Evolutionary conservation across 108 stramenopile species (phyloP).

Genomic region (Fistulifera pelliculosa): DNA sequence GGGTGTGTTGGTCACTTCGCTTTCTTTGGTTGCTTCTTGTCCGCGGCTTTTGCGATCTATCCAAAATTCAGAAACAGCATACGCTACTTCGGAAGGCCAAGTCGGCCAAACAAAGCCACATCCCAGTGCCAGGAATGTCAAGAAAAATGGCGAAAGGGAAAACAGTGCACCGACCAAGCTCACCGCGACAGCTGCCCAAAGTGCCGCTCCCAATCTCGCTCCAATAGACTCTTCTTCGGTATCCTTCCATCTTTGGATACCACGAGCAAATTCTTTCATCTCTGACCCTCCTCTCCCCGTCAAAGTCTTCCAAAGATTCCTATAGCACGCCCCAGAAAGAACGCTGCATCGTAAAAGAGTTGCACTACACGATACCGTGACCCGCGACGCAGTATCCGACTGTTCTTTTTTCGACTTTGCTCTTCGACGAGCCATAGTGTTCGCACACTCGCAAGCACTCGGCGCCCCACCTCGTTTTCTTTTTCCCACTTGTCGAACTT

Average conservation of each 20-base stretch:
- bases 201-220: slow-evolving; percentile 21
- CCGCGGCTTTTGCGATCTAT: slow-evolving; percentile 27
- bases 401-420: slow-evolving; percentile 19
- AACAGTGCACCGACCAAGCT: slow-evolving; percentile 41
- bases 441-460: slow-evolving; percentile 35
- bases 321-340: slow-evolving; percentile 8
- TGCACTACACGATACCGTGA: slow-evolving; percentile 39
- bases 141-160: slow-evolving; percentile 29
- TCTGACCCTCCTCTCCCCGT: slow-evolving; percentile 13
- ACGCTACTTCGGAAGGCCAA: slow-evolving; percentile 26
- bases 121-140: slow-evolving; percentile 18
- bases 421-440: slow-evolving; percentile 62
- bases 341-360: slow-evolving; percentile 15
- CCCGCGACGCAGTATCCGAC: slow-evolving; percentile 6
- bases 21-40: slow-evolving; percentile 7
- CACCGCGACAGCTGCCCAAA: slow-evolving; percentile 21
- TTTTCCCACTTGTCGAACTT: slow-evolving; percentile 56
- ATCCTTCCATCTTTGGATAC: slow-evolving; percentile 21
- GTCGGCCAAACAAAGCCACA: slow-evolving; percentile 37
- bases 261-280: slow-evolving; percentile 25
- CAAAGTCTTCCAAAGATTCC: slow-evolving; percentile 8
- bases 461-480: slow-evolving; percentile 60
- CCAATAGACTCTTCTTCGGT: slow-evolving; percentile 8
- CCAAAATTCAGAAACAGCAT: slow-evolving; percentile 10
- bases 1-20: neutral